Percentiles rank a stretch among this genome's conserved stretches.
Conservation (phyloP, 192 early-diverging fungal species). For the Podila horticola region DNA sequence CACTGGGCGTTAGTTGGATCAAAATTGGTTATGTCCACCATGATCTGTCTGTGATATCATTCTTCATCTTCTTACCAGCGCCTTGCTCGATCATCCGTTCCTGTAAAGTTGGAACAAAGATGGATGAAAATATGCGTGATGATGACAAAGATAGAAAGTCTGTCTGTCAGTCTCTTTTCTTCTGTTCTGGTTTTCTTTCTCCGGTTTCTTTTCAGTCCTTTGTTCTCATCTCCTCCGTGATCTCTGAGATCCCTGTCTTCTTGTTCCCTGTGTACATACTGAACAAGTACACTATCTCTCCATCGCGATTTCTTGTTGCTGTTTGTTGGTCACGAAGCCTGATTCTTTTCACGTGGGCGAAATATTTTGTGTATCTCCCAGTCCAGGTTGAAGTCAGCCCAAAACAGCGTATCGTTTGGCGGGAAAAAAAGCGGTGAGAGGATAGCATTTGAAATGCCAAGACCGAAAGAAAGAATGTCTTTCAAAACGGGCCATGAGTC, state of each 20-base stretch:
- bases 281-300: not conserved
- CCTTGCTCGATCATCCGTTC: conserved; percentile 50
- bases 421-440: conserved; percentile 6
- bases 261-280: not conserved
- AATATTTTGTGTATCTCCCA: not conserved
- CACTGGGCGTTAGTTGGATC: not conserved
- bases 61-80: conserved; percentile 21
- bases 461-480: not conserved
- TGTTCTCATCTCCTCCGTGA: too few species aligned
- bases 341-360: conserved; percentile 8
- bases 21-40: not conserved
- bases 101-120: conserved; percentile 5
- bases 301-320: not conserved
- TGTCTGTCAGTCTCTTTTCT: conserved; percentile 2
- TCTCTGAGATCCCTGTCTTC: too few species aligned
- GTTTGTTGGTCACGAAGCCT: too few species aligned
- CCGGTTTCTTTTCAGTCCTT: too few species aligned
- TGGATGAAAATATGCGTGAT: not conserved
- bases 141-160: not conserved
- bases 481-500: too few species aligned
- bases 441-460: not conserved
- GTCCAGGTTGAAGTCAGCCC: too few species aligned
- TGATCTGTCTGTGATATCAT: too few species aligned
- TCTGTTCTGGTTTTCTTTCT: not conserved
- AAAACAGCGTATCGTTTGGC: conserved; percentile 3